phyloP scores from a whole-genome alignment of 495 filamentous ascomycete species.

The Astrocystis sublimbata region DNA sequence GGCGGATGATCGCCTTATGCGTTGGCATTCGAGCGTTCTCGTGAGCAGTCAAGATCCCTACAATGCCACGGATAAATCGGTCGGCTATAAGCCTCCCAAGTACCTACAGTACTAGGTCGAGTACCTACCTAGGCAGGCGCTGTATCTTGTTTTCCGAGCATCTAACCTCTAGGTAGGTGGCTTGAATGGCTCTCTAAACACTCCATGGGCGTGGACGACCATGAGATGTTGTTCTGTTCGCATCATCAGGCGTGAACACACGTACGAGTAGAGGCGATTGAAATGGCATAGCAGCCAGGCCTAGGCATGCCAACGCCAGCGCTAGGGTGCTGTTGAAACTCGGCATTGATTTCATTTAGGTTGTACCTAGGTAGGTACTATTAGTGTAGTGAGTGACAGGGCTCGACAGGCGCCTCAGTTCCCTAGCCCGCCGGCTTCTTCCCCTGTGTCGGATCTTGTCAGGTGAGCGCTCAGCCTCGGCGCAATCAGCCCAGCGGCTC shows the following conservation, averaged over 20 bases:
- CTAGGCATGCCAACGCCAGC: too few species aligned
- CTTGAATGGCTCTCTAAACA: background rate
- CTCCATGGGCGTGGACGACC: background rate
- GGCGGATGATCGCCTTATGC: constrained; percentile 18
- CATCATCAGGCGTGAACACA: background rate
- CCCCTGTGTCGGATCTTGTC: constrained; percentile 15
- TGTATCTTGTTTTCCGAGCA: too few species aligned
- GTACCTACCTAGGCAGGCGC: too few species aligned
- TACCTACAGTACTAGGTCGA: too few species aligned
- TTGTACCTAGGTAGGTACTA: background rate
- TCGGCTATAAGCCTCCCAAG: background rate
- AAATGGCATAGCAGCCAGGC: background rate
- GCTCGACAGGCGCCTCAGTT: too few species aligned
- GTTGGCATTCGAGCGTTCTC: constrained; percentile 19
- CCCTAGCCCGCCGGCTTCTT: constrained; percentile 9
- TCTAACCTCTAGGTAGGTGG: background rate
- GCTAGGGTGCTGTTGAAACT: background rate
- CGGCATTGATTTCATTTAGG: background rate
- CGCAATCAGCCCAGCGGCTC: constrained; percentile 9
- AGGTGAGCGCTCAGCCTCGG: constrained; percentile 22
- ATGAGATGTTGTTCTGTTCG: background rate
- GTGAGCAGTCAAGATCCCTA: constrained; percentile 12
- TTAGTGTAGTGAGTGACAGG: too few species aligned
- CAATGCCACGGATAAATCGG: constrained; percentile 17
- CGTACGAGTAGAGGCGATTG: too few species aligned